These are phyloP conservation scores for Haematococcus sp. DNA, from an alignment of 139 green algal genomes.

Conservation along the genomic window DNA sequence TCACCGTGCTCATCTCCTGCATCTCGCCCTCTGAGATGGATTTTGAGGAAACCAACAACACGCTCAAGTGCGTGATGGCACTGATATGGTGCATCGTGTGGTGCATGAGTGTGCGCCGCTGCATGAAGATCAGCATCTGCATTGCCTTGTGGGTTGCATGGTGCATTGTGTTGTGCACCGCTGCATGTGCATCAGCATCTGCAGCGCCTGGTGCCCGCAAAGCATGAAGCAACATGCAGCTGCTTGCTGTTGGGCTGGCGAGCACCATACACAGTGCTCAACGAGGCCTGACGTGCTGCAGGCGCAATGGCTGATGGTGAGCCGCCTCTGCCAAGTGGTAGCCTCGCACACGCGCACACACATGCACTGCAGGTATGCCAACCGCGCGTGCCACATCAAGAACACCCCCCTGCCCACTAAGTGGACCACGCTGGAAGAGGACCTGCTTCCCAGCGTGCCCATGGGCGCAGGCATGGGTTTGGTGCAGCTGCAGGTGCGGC, in stretches of 20 bases:
- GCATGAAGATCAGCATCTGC: conserved; percentile 26
- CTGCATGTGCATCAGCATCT: no score
- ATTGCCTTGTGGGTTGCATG: no score
- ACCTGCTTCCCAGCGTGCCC: conserved; percentile 57
- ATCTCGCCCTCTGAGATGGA: conserved; percentile 59
- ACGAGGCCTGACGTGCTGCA: no score
- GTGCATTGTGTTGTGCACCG: no score
- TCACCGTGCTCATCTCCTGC: conserved; percentile 68
- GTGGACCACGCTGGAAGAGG: conserved; percentile 59
- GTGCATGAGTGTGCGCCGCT: background rate
- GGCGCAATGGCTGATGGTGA: no score
- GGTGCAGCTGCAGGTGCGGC: conserved; percentile 54
- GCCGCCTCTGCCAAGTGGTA: no score
- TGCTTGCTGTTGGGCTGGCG: no score
- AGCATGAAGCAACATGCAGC: no score
- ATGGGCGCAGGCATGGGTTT: conserved; percentile 32
- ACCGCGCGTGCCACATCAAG: conserved; percentile 59
- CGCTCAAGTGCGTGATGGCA: conserved; percentile 55
- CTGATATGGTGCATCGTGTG: background rate
- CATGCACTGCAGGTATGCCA: conserved; percentile 29
- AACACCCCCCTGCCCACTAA: conserved; percentile 60
- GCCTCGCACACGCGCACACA: no score
- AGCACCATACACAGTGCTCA: no score
- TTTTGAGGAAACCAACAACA: conserved; percentile 78
- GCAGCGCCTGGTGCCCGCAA: no score